Percentiles rank a stretch among this genome's conserved stretches.
phyloP scores from a whole-genome alignment of 2,329 filamentous ascomycete species.

The Monosporascus sp. region DNA sequence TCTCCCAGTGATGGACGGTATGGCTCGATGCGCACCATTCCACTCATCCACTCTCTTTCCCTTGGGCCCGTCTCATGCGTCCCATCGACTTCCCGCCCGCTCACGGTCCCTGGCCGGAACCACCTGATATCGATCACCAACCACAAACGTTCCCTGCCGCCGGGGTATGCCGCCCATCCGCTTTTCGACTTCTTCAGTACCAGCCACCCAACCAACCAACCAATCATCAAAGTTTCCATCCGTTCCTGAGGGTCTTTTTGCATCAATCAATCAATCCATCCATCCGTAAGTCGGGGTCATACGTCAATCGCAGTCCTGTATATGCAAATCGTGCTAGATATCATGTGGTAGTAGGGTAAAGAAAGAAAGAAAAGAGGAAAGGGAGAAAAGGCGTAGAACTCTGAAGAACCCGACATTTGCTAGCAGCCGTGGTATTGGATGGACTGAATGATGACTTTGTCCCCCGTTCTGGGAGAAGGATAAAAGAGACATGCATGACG shows the following conservation, averaged over 20 bases:
- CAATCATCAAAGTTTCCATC: background rate
- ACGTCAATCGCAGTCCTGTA: background rate
- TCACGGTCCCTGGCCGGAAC: too few species aligned
- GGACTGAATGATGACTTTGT: background rate
- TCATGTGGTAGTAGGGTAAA: background rate
- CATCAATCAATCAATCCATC: background rate
- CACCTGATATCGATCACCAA: background rate
- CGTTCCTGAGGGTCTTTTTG: background rate
- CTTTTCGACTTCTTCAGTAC: background rate
- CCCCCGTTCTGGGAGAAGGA: background rate
- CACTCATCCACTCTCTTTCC: too few species aligned
- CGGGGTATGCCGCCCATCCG: too few species aligned
- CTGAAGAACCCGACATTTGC: background rate
- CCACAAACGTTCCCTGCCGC: background rate
- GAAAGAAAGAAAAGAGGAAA: background rate
- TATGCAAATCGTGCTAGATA: conserved; percentile 1
- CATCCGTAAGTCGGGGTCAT: background rate
- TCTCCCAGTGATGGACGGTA: too few species aligned
- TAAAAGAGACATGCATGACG: background rate
- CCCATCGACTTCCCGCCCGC: too few species aligned
- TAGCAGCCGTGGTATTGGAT: background rate
- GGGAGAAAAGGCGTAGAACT: background rate
- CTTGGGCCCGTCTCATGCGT: too few species aligned
- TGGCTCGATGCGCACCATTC: too few species aligned
- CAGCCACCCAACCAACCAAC: background rate